Evolutionary conservation across 768 basidiomycete genomes (phyloP), one percentile per base, ranked within the genome.

Genomic region (Punctularia strigosozonata): DNA sequence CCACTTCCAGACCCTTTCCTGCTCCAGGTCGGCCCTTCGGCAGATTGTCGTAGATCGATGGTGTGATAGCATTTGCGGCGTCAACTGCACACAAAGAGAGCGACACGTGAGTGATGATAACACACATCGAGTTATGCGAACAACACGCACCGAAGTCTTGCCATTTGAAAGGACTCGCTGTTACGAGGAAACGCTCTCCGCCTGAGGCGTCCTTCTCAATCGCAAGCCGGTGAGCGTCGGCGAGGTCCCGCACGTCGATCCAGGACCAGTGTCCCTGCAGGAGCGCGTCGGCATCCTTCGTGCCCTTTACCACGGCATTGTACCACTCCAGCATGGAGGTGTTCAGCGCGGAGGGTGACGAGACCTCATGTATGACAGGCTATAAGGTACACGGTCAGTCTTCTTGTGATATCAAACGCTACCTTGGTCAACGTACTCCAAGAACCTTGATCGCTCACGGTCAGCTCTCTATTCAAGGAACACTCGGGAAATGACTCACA

Each of bases 361-460:
- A 41, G 25, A 67, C 57, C 15, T 67, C 62, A 7, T 73, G 64
- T 20, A 73, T 60, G 0, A 57, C 38, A 3, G 71, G 72, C 62
- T 68, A 21, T 14, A 17, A 26, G 34, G n/a, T n/a, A n/a, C n/a
- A n/a, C n/a, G n/a, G n/a, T n/a, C n/a, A n/a, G n/a, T 22, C 14
- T 13, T 19, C 10, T 10, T 19, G 8, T 14, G 21, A 25, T 43
- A 33, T 25, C 8, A 5, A 8, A 22, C 32, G 17, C 17, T 6
- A 18, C 19, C 22, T 6, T 12, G n/a, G n/a, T n/a, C n/a, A n/a
- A n/a, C n/a, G n/a, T n/a, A n/a, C n/a, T n/a, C n/a, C n/a, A n/a
- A n/a, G n/a, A n/a, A 37, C 36, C n/a, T 24, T 24, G 22, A 37
- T 22, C 7, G 20, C 8, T 8, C 10, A 20, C 10, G 33, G 8